These are phyloP conservation scores for Massarina eburnea DNA, from an alignment of 2,329 filamentous ascomycete species.

Conservation along the genomic window DNA sequence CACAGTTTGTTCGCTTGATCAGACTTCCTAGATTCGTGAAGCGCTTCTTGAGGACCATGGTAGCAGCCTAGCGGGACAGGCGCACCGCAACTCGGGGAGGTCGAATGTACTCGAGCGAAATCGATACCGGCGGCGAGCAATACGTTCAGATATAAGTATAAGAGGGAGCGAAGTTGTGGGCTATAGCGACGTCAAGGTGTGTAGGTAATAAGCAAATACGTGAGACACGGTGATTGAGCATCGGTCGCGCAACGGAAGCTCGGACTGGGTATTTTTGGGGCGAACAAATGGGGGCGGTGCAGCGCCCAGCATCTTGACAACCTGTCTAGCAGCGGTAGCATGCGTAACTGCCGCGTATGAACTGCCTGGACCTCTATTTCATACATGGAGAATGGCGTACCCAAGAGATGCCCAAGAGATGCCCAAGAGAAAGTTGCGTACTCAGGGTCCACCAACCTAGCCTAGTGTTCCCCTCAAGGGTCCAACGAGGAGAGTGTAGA, in stretches of 20 bases:
- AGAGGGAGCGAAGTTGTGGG: background rate
- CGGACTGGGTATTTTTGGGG: background rate
- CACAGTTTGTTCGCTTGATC: constrained; percentile 21
- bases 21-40: constrained; percentile 38
- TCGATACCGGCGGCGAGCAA: background rate
- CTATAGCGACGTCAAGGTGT: background rate
- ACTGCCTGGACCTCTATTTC: no score
- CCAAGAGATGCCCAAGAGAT: no score
- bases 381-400: no score
- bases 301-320: no score
- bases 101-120: background rate
- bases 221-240: constrained; percentile 1
- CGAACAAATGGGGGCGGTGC: no score
- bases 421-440: no score
- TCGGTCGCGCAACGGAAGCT: background rate
- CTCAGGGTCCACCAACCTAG: no score
- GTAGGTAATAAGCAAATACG: constrained; percentile 3
- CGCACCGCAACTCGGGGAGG: constrained; percentile 1
- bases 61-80: constrained; percentile 11
- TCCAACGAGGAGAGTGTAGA: no score
- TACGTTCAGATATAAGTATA: background rate
- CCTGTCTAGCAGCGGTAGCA: no score
- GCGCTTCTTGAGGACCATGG: constrained; percentile 45
- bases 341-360: no score
- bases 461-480: no score